phyloP scores from a whole-genome alignment of 2,329 filamentous ascomycete genomes.

The Microdochium bolleyi region DNA sequence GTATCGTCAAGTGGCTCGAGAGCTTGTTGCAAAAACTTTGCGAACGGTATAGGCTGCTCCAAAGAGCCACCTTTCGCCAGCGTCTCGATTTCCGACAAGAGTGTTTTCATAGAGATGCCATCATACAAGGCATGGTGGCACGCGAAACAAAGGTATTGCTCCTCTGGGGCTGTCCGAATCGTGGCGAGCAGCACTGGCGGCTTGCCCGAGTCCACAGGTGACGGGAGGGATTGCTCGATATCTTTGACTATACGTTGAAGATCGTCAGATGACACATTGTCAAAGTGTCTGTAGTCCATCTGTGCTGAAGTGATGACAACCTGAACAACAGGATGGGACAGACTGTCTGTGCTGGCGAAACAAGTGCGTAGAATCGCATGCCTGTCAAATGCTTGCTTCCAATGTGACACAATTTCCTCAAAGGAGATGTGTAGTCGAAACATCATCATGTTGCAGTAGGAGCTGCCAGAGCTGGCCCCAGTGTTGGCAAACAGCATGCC shows the following conservation, averaged over 20 bases:
- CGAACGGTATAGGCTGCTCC: slow-evolving; percentile 44
- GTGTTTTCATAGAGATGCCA: slow-evolving; percentile 62
- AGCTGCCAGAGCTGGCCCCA: slow-evolving; percentile 21
- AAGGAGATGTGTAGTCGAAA: slow-evolving; percentile 49
- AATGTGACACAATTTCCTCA: slow-evolving; percentile 45
- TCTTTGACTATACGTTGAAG: slow-evolving; percentile 22
- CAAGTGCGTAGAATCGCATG: slow-evolving; percentile 74
- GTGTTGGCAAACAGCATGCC: slow-evolving; percentile 64
- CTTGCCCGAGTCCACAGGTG: slow-evolving; percentile 31
- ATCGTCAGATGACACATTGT: slow-evolving; percentile 6
- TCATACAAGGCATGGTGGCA: slow-evolving; percentile 85
- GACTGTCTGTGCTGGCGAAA: slow-evolving; percentile 59
- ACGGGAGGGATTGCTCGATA: slow-evolving; percentile 23
- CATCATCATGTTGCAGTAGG: slow-evolving; percentile 68
- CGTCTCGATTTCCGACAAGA: slow-evolving; percentile 64
- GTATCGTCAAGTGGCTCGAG: slow-evolving; percentile 36
- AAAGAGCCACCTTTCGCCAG: slow-evolving; percentile 41
- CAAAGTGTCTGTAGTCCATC: slow-evolving; percentile 30
- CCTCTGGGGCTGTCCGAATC: slow-evolving; percentile 20
- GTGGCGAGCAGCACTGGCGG: slow-evolving; percentile 38
- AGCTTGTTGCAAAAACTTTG: slow-evolving; percentile 55
- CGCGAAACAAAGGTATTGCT: slow-evolving; percentile 35
- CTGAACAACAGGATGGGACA: slow-evolving; percentile 60
- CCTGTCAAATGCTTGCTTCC: slow-evolving; percentile 52
- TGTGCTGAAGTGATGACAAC: slow-evolving; percentile 49